Evolutionary conservation across 306 rosid genomes (phyloP), one percentile per base, ranked within the genome.

Genomic region (Vicia faba): DNA sequence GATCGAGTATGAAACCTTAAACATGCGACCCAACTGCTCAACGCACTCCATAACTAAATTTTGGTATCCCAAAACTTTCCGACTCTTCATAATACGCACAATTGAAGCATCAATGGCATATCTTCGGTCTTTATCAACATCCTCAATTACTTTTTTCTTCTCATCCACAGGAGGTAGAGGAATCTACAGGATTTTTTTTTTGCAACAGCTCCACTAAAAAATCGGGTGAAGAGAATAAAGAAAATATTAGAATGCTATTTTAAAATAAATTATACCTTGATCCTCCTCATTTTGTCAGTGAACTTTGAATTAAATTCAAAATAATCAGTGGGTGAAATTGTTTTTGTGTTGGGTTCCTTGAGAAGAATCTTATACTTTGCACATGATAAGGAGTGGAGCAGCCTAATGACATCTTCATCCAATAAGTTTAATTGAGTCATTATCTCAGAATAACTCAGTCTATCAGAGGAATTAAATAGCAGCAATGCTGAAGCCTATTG

Each of bases 151-250:
- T 71, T 84, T 92, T 83, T 86, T 92, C 85, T 88, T 92, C 71
- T 92, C 98, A 66, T 89, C 98, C 75, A 92, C 96, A 0, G 96
- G 96, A 11, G 98, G 98, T 35, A 92, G 96, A 51, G 98, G 98
- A 68, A 92, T 87, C 98, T 92, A 75, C 71, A 75, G 59, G 28
- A 16, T 33, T 31, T 31, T 5, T 33, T 33, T 51, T 14, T 6
- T 14, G 23, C 28, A 53, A 68, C 44, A 45, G 29, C 72, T 50
- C 64, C 53, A 14, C 60, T 46, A 67, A 59, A 26, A 58, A 61
- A 18, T 19, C 58, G 2, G 51, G 41, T 18, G 51, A 57, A 8
- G 25, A 68, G 33, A 60, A 64, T 11, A 68, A 33, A 25, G 59
- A 31, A 41, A 23, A 48, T 18, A n/a, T 43, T 25, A 36, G 14